Base-by-base conservation (phyloP, 1,284 basidiomycete genomes). In the Puccinia sorghi region DNA sequence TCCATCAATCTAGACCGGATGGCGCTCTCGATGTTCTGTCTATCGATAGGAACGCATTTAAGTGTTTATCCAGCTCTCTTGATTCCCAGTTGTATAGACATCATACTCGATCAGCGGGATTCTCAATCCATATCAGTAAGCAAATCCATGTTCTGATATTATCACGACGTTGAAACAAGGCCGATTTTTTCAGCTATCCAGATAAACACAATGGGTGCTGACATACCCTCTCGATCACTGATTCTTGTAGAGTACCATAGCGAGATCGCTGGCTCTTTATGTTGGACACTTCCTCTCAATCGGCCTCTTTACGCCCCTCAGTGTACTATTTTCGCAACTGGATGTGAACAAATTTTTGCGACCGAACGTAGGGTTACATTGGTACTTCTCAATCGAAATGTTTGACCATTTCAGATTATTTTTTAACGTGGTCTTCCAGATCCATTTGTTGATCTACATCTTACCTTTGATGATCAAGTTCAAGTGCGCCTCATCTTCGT, bases 381-480 rank as follows among this genome's bases (percentile, higher is more conserved):
- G 97, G 97, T 99, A 99, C 86, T 98, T 98, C 86, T 97, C 98
- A 86, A 97, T 94, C 15, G 95, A 99, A 84, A 98, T 98, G 91
- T 99, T 99, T 82, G 94, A 97, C 83, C 93, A 99, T 85, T 99
- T 98, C 86, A 88, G 95, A 43, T 89, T 90, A 2, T 98, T 98
- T 86, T 99, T 97, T 87, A 86, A 97, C 22, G 91, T 95, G 87
- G 92, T 93, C n/a, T 98, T 98, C 85, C 93, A 93, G 57, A 82
- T 93, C 2, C 97, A 99, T 83, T 87, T 94, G 20, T 83, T 91
- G 17, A 92, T 93, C 74, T 98, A 97, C 83, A 88, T 92, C 3
- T 87, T 89, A 1, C 96, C 96, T 0, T 86, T 97, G 1, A 92
- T 91, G 84, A 89, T 96, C 80, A 93, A 97, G 83, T 92, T 97